Conservation (phyloP, 148 eudicot species). For the Rhododendron simsii region DNA sequence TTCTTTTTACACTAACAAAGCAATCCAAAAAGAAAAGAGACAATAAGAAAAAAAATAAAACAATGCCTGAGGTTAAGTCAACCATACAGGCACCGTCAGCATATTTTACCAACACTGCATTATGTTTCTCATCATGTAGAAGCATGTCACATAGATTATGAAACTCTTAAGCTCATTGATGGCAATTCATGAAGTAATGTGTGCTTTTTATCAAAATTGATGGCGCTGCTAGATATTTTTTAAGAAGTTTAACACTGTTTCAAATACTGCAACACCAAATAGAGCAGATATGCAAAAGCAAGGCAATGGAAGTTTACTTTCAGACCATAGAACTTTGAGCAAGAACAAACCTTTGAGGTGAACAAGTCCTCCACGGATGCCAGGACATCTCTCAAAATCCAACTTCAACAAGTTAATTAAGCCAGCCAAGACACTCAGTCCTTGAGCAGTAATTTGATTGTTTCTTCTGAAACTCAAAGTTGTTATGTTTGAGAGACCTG, state of each 20-base stretch:
- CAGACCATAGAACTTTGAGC: neutral
- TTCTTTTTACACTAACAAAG: neutral
- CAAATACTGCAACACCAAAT: neutral
- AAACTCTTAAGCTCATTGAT: neutral
- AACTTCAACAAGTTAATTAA: slow-evolving; percentile 60
- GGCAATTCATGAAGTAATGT: neutral
- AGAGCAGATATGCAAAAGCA: neutral
- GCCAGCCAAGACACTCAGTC: slow-evolving; percentile 54
- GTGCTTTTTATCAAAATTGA: neutral
- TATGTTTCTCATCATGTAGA: neutral
- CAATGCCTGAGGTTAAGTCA: neutral
- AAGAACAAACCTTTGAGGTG: slow-evolving; percentile 61
- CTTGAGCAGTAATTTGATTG: slow-evolving; percentile 57
- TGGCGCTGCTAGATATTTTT: neutral
- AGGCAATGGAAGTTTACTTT: neutral
- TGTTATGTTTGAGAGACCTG: slow-evolving; percentile 65
- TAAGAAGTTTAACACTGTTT: neutral
- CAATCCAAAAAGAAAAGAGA: neutral
- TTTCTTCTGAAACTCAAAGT: slow-evolving; percentile 61
- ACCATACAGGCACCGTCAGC: neutral
- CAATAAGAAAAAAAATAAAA: neutral
- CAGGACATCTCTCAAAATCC: slow-evolving; percentile 79
- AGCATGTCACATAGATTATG: neutral
- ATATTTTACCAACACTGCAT: neutral
- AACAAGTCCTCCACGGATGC: slow-evolving; percentile 72